A percentile compares a stretch with the other conserved stretches of the same genome.
These are phyloP conservation scores for Pichia ethanolica DNA, from an alignment of 805 yeast species.

Conservation along the genomic window DNA sequence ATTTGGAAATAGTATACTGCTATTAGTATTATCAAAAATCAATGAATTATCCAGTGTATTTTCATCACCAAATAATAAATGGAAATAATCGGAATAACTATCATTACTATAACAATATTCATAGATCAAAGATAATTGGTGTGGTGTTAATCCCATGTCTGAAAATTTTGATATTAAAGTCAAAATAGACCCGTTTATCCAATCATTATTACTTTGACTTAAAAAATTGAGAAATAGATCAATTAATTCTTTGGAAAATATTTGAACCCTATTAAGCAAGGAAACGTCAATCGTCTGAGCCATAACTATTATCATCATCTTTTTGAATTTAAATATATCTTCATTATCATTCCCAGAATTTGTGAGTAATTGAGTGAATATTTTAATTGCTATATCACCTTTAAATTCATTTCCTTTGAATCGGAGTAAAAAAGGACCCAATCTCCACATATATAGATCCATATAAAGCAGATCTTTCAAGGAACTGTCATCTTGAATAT, in stretches of 20 bases:
- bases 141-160: constrained; percentile 15
- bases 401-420: neutral
- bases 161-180: constrained; percentile 1
- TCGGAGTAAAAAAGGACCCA: neutral
- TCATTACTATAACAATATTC: neutral
- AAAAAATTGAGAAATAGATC: too few species aligned
- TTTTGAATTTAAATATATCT: too few species aligned
- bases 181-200: too few species aligned
- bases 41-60: neutral
- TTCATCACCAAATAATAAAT: neutral
- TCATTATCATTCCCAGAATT: neutral
- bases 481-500: neutral
- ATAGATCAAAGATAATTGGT: neutral
- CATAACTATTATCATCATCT: too few species aligned
- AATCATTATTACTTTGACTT: too few species aligned
- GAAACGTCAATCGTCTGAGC: constrained; percentile 6
- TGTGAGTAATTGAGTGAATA: too few species aligned
- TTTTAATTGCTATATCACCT: neutral
- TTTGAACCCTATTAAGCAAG: neutral
- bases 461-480: neutral
- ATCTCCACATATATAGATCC: neutral
- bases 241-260: too few species aligned
- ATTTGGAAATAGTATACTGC: constrained; percentile 7
- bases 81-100: neutral
- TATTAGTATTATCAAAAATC: neutral